A percentile compares a stretch with the other conserved stretches of the same genome.
Evolutionary conservation across 805 yeast genomes (phyloP).

Genomic region (Yarrowia hollandica): DNA sequence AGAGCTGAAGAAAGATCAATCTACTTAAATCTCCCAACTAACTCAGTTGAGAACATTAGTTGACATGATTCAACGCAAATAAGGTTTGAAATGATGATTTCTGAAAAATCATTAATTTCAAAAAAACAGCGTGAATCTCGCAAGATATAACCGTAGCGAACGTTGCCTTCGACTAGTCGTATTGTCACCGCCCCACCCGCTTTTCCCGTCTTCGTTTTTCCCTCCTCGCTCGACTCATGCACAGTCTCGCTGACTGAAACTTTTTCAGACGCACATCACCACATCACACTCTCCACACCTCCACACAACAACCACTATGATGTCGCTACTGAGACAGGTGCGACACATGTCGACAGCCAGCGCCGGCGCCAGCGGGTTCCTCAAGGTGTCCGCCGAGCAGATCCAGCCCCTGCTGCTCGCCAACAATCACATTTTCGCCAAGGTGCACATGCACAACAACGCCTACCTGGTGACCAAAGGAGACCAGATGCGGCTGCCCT

Average conservation of each 20-base stretch:
- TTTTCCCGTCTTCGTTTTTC: too few relatives aligned
- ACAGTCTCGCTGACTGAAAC: not conserved
- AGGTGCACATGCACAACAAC: slow-evolving; percentile 72
- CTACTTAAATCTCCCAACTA: too few relatives aligned
- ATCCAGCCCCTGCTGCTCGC: slow-evolving; percentile 19
- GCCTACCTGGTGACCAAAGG: slow-evolving; percentile 90
- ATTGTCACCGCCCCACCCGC: too few relatives aligned
- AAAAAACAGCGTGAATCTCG: too few relatives aligned
- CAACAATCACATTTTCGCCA: slow-evolving; percentile 25
- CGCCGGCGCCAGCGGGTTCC: not conserved
- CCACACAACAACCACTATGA: not conserved
- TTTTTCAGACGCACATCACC: slow-evolving; percentile 6
- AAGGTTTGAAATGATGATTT: too few relatives aligned
- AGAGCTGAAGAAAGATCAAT: too few relatives aligned
- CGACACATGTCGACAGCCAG: slow-evolving; percentile 18
- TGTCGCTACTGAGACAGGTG: slow-evolving; percentile 21
- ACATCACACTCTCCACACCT: slow-evolving; percentile 6
- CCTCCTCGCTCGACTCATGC: too few relatives aligned
- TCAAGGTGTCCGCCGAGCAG: slow-evolving; percentile 26
- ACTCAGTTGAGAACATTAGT: too few relatives aligned
- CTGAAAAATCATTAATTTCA: too few relatives aligned
- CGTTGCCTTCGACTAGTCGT: too few relatives aligned
- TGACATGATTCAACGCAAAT: too few relatives aligned
- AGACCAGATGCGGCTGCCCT: slow-evolving; percentile 79
- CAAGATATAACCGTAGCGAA: too few relatives aligned